Percentiles rank a stretch among this genome's conserved stretches.
Evolutionary conservation across 495 filamentous ascomycete genomes (phyloP).

Genomic region (Lasiosphaeria ovina): DNA sequence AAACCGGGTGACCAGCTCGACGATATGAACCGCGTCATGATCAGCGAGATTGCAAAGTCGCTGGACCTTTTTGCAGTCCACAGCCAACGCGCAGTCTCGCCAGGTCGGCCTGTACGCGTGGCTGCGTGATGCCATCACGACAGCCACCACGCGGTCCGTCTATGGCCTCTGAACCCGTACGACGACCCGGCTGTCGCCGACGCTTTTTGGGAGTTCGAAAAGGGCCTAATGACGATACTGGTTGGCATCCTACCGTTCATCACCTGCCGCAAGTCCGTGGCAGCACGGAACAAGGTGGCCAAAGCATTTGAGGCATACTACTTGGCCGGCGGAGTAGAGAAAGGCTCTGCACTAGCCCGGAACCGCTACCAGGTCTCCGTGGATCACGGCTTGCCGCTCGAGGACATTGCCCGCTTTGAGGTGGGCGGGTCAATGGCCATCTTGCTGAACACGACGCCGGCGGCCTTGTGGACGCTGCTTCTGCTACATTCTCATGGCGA

Average conservation of each 20-base stretch:
- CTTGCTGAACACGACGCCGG: constrained; percentile 47
- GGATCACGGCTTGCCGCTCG: constrained; percentile 33
- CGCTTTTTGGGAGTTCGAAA: constrained; percentile 50
- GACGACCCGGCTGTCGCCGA: constrained; percentile 36
- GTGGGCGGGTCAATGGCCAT: constrained; percentile 37
- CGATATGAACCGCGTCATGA: constrained; percentile 38
- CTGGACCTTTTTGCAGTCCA: constrained; percentile 20
- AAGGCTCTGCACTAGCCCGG: constrained; percentile 34
- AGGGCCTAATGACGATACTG: constrained; percentile 36
- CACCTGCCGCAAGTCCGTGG: constrained; percentile 40
- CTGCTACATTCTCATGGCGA: constrained; percentile 34
- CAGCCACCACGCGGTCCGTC: constrained; percentile 47
- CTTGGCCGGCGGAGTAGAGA: constrained; percentile 26
- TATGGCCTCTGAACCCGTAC: constrained; percentile 53
- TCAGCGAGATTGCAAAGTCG: constrained; percentile 23
- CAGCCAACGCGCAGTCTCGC: not conserved
- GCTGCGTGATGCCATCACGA: constrained; percentile 43
- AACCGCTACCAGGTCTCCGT: constrained; percentile 32
- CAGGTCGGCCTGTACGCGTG: constrained; percentile 30
- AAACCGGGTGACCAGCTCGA: constrained; percentile 33
- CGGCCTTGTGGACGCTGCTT: constrained; percentile 47
- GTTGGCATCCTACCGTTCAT: constrained; percentile 38
- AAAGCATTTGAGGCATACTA: constrained; percentile 46
- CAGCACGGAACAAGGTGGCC: constrained; percentile 35
- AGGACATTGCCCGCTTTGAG: constrained; percentile 46